Conservation (phyloP, 2,329 filamentous ascomycete genomes). For the Catunica adiposa region DNA sequence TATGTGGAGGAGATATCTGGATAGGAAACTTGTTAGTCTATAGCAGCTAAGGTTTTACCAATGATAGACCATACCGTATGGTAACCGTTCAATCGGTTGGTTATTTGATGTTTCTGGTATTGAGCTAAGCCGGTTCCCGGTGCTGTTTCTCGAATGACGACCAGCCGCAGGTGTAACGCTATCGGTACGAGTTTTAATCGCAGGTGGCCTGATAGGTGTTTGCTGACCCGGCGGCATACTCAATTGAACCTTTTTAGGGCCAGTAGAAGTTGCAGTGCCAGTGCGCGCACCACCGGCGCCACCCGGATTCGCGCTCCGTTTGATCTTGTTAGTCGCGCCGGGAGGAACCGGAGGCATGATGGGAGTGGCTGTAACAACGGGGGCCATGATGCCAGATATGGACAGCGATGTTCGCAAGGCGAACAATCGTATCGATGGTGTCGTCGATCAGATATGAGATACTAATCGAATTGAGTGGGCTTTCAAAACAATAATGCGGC, state of each 20-base stretch:
- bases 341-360: slow-evolving; percentile 21
- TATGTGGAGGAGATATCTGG: slow-evolving; percentile 58
- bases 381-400: slow-evolving; percentile 30
- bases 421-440: neutral
- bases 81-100: slow-evolving; percentile 29
- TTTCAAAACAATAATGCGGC: neutral
- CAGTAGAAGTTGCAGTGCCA: slow-evolving; percentile 39
- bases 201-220: slow-evolving; percentile 11
- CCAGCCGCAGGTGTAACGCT: slow-evolving; percentile 26
- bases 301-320: slow-evolving; percentile 49
- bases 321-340: slow-evolving; percentile 37
- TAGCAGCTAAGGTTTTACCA: neutral
- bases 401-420: neutral
- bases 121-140: slow-evolving; percentile 27
- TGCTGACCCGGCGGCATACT: slow-evolving; percentile 23
- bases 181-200: slow-evolving; percentile 24
- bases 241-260: slow-evolving; percentile 37
- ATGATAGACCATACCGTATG: slow-evolving; percentile 29
- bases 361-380: slow-evolving; percentile 35
- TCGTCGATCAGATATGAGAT: neutral
- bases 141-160: slow-evolving; percentile 34
- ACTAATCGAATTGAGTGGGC: neutral
- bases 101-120: slow-evolving; percentile 28
- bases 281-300: slow-evolving; percentile 48
- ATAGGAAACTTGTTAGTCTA: slow-evolving; percentile 15